Evolutionary conservation across 805 yeast genomes (phyloP), one percentile per base, ranked within the genome.

Genomic region (Sporopachydermia lactativora): DNA sequence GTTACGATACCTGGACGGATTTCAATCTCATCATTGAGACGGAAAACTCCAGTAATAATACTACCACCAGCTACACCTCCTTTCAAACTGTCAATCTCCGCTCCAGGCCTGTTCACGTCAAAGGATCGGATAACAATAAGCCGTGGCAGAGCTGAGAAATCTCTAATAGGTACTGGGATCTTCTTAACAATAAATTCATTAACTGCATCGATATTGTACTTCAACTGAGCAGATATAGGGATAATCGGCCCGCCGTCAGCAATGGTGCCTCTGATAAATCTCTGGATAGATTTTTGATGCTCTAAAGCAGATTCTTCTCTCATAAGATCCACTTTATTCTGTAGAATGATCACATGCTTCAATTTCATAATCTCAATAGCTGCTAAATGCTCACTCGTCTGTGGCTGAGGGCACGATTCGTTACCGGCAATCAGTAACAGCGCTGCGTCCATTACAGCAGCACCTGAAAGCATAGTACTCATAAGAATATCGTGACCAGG

Each of bases 41-140:
- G 81, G 70, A 92, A 84, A 39, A 92, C 99, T 74, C 99, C 99
- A 45, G 78, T 85, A 58, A 92, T 72, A 54, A 92, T 89, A 41
- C 96, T 85, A 52, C 99, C 99, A 71, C 99, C 99, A 37, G 99
- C 99, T 60, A 92, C 97, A 77, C 99, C 99, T 57, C 99, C 99
- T 68, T 88, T 88, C 61, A 92, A 74, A 54, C 89, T 97, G 50
- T 81, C 88, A 51, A 94, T 84, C 65, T 88, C 96, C 36, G 96
- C 78, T 68, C 99, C 99, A 45, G 99, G 99, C 66, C 85, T 88
- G 70, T 92, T 92, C 49, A 92, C 98, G 64, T 92, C 99, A 61
- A 92, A 92, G 24, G 97, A 89, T 70, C 99, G 81, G 56, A 92
- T 94, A 43, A 92, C 97, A 60, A 92, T 92, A 54, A 92, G 76